Base-by-base conservation (phyloP, 768 basidiomycete genomes). In the Mycena metata region DNA sequence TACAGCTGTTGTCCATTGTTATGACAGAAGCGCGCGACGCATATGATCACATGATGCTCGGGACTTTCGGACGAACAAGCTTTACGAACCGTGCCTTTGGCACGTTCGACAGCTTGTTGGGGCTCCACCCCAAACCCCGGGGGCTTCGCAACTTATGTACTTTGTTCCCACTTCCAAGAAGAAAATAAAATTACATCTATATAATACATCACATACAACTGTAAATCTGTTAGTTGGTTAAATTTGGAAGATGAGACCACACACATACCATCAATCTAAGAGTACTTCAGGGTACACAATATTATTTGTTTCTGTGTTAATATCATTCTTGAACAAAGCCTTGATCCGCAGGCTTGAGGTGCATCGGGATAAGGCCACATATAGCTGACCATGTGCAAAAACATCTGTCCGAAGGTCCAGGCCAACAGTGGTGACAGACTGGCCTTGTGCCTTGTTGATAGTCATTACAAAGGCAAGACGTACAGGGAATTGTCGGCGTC, bases 371-470 rank as follows among this genome's bases (percentile, higher is more conserved):
- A 60, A 17, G 30, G 58, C 58, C 6, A 60, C 58, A 36, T 60
- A 60, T 5, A 60, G 58, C 21, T 60, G 58, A 10, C 58, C 58
- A 49, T 60, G 58, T 5, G 58, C 26, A 35, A 60, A 60, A 10
- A 60, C 45, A 30, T 33, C 24, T 6, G 11, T 15, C 12, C 43
- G 26, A 33, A 60, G 46, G n/a, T 60, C 43, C 2, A 60, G 21
- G 2, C 58, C 58, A 46, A 60, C n/a, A 49, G 33, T 13, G 8
- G 6, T 5, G 16, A 60, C 45, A 19, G 58, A 60, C 21, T 60
- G 58, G 6, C 85, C 85, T 75, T 86, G 83, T 6, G 83, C 67
- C 64, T 83, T 83, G 69, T 85, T 85, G 67, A 84, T 83, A 0
- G 81, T 80, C 71, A 84, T 78, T 0, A 80, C 78, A 77, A 85